Percentiles rank a stretch among this genome's conserved stretches.
Conservation (phyloP, 371 early-diverging fungal genomes). For the Ordospora pajunii region DNA sequence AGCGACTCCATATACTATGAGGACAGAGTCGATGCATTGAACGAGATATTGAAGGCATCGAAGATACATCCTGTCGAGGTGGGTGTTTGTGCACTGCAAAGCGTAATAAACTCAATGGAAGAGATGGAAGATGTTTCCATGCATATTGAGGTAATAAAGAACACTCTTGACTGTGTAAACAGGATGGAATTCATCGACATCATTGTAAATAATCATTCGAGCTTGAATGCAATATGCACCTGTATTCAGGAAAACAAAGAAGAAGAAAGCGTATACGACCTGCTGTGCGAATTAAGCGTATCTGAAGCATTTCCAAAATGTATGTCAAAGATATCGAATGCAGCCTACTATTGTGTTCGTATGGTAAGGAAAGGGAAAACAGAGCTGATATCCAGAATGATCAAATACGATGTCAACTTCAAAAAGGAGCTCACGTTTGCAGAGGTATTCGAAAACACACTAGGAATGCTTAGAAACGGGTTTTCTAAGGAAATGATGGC, state of each 20-base stretch:
- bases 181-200: slow-evolving; percentile 15
- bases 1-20: slow-evolving; percentile 1
- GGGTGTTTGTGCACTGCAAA: background rate
- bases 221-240: background rate
- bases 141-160: background rate
- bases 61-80: background rate
- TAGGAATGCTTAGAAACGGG: background rate
- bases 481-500: background rate
- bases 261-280: background rate
- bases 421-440: slow-evolving; percentile 18
- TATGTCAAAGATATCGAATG: background rate
- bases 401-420: background rate
- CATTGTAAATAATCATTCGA: background rate
- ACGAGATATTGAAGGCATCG: background rate
- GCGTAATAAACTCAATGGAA: slow-evolving; percentile 14
- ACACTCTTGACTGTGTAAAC: background rate
- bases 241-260: background rate
- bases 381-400: background rate
- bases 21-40: slow-evolving; percentile 19
- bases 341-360: background rate
- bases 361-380: background rate
- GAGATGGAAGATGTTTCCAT: slow-evolving; percentile 8
- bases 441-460: slow-evolving; percentile 20
- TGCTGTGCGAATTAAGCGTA: background rate
- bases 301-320: background rate